A percentile compares a stretch with the other conserved stretches of the same genome.
Conservation (phyloP, 148 eudicot genomes). For the Spergularia bocconei region DNA sequence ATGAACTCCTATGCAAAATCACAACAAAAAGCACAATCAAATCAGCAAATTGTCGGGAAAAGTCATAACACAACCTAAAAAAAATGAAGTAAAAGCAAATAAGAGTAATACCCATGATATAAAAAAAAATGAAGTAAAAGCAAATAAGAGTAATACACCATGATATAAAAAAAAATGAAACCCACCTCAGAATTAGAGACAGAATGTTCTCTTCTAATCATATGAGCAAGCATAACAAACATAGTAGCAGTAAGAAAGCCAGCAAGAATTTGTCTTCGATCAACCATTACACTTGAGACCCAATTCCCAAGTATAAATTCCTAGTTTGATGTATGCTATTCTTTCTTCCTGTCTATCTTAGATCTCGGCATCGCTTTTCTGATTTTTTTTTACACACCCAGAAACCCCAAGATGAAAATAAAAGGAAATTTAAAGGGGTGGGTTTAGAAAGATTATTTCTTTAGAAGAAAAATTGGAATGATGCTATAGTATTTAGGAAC, state of each 20-base stretch:
- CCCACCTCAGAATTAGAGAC: constrained; percentile 25
- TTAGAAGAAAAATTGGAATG: no score
- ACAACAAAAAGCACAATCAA: background rate
- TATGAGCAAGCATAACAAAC: constrained; percentile 90
- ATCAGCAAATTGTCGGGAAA: no score
- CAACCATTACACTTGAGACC: constrained; percentile 45
- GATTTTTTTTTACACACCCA: background rate
- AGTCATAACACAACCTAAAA: no score
- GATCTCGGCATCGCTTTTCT: constrained; percentile 26
- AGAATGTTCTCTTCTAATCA: constrained; percentile 86
- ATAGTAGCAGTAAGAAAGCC: constrained; percentile 80
- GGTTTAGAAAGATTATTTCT: background rate
- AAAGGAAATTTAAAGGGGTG: no score
- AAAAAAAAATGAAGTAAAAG: background rate
- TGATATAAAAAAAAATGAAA: background rate
- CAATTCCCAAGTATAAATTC: constrained; percentile 15
- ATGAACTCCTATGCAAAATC: background rate
- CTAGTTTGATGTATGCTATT: constrained; percentile 9
- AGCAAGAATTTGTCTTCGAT: constrained; percentile 89
- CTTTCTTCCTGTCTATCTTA: constrained; percentile 29
- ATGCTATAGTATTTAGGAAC: no score
- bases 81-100: background rate
- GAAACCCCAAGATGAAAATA: background rate
- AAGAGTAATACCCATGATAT: background rate
- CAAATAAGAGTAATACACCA: no score